Evolutionary conservation across 2,329 filamentous ascomycete species (phyloP).

Genomic region (Penicillium frequentans): DNA sequence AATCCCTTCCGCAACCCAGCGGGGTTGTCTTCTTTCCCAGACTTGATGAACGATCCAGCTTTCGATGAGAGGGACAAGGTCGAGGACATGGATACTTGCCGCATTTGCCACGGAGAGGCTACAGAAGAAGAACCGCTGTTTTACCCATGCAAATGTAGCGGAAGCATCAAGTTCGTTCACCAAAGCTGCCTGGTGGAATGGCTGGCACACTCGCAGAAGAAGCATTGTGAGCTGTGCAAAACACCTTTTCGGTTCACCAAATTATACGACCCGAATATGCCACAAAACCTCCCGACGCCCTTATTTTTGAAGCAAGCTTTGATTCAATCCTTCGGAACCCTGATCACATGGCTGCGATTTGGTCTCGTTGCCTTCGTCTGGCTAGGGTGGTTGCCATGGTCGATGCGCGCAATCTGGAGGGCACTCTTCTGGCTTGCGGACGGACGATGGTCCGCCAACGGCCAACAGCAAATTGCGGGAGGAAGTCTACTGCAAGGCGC

Average conservation of each 20-base stretch:
- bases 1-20: conserved; percentile 22
- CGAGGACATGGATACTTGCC: conserved; percentile 77
- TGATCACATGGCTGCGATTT: conserved; percentile 76
- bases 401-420: conserved; percentile 89
- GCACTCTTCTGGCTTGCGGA: conserved; percentile 94
- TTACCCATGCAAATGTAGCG: conserved; percentile 98
- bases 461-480: conserved; percentile 19
- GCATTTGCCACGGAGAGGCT: conserved; percentile 91
- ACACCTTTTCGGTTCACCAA: conserved; percentile 98
- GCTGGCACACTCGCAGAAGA: conserved; percentile 98
- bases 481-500: conserved; percentile 21
- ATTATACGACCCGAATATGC: conserved; percentile 94
- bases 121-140: conserved; percentile 82
- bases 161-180: conserved; percentile 97
- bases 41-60: conserved; percentile 60
- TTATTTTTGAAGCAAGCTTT: conserved; percentile 79
- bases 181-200: conserved; percentile 98
- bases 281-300: conserved; percentile 72
- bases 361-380: conserved; percentile 80
- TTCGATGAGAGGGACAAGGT: conserved; percentile 44
- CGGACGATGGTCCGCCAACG: conserved; percentile 58
- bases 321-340: conserved; percentile 68
- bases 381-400: conserved; percentile 83
- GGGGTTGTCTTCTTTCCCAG: conserved; percentile 35
- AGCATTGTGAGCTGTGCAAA: conserved; percentile 99